Evolutionary conservation across 805 yeast species (phyloP), one percentile per base, ranked within the genome.

Genomic region (Yarrowia alimentaria): DNA sequence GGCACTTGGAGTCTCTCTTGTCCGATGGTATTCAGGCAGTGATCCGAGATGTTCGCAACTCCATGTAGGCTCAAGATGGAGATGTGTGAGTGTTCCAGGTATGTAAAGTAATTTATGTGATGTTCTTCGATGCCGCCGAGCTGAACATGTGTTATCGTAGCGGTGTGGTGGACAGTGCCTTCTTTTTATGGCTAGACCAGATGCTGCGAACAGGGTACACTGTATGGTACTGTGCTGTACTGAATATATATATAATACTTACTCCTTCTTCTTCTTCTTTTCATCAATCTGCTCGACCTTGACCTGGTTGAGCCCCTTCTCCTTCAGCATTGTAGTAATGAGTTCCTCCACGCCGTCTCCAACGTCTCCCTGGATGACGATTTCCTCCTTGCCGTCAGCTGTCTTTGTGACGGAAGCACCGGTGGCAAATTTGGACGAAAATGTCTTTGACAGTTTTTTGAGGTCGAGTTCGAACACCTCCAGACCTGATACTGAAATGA

Each of bases 401-500:
- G 80, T 85, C 68, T 90, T 90, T 4, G 89, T 81, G 11, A 90
- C 95, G 17, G 93, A 81, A 21, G 96, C 91, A 47, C 98, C 98
- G 7, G 97, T 90, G 11, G 98, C 98, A 64, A 91, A 90, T 66
- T 85, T 88, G 26, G 93, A 83, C 0, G 97, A 93, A 68, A 91
- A 90, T 0, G 89, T 81, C 74, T 91, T 91, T 35, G 96, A 85
- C 57, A 88, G 73, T 64, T 89, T 90, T 72, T 90, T 90, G 79
- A 86, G 77, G 64, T 90, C 96, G 40, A 88, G 77, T 55, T 83
- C 91, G 64, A 88, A 83, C 29, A 89, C 86, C 64, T 91, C 97
- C 56, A 90, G 74, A 12, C 96, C 96, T 14, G 85, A 76, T 45
- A 90, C 83, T 17, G 95, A 85, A 49, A 89, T 83, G 52, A 89